phyloP scores from a whole-genome alignment of 1,284 basidiomycete genomes.

The Wallemia ichthyophaga region DNA sequence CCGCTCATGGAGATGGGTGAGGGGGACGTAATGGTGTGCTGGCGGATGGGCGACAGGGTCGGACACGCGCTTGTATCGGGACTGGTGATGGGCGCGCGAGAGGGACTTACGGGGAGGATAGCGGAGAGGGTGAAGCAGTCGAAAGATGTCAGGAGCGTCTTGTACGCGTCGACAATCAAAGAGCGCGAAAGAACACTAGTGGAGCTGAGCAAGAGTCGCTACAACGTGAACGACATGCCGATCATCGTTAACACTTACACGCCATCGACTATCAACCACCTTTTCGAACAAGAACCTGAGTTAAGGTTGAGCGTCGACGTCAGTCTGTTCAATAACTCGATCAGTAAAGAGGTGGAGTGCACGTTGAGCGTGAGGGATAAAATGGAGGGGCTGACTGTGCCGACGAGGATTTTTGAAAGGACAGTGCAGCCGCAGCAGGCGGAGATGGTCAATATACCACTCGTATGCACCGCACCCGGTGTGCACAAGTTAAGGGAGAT shows the following conservation, averaged over 20 bases:
- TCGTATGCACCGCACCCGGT: neutral
- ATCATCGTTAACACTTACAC: neutral
- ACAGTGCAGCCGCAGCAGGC: neutral
- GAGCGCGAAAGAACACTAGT: neutral
- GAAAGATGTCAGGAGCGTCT: neutral
- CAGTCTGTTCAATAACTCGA: neutral
- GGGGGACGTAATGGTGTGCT: neutral
- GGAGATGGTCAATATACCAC: neutral
- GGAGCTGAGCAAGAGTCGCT: neutral
- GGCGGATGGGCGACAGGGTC: neutral
- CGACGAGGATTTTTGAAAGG: neutral
- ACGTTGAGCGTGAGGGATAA: neutral
- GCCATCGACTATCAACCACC: neutral
- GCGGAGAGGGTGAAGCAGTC: neutral
- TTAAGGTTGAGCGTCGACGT: neutral
- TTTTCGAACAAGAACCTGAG: neutral
- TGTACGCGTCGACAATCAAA: neutral
- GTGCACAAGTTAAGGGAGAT: neutral
- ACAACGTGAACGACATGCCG: neutral
- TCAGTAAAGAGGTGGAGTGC: neutral
- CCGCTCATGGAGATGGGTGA: neutral
- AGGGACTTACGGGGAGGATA: neutral
- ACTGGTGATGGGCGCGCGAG: neutral
- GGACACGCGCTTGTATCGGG: neutral
- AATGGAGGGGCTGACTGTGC: neutral